phyloP scores from a whole-genome alignment of 164 flowering plant genomes.

The Warburgia ugandensis region DNA sequence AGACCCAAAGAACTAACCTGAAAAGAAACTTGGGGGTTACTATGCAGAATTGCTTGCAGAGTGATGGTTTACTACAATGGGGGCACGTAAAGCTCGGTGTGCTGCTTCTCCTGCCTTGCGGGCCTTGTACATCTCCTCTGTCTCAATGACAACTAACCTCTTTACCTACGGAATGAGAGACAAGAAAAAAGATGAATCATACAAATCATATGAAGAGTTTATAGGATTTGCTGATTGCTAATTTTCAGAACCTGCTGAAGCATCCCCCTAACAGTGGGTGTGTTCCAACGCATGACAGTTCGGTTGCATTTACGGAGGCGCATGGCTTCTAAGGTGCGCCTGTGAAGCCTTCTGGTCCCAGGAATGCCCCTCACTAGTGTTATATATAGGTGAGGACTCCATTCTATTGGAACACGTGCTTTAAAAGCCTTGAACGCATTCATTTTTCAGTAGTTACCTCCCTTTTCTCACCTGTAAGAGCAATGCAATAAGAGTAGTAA shows the following conservation, averaged over 20 bases:
- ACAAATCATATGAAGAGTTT: not conserved
- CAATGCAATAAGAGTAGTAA: too few relatives aligned
- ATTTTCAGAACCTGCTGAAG: conserved; percentile 60
- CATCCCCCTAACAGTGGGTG: conserved; percentile 92
- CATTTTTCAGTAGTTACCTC: too few relatives aligned
- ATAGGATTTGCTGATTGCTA: not conserved
- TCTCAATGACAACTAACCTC: conserved; percentile 81
- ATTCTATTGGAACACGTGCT: conserved; percentile 65
- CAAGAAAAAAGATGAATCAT: not conserved
- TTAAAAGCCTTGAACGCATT: conserved; percentile 83
- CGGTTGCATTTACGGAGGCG: conserved; percentile 73
- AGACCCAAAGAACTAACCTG: conserved; percentile 13
- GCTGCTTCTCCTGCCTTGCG: conserved; percentile 50
- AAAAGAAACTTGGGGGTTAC: conserved; percentile 3
- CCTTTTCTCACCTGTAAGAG: too few relatives aligned
- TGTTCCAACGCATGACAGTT: conserved; percentile 80
- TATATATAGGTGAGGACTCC: conserved; percentile 74
- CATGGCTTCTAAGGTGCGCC: conserved; percentile 78
- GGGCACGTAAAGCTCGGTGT: conserved; percentile 73
- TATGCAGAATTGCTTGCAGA: conserved; percentile 33
- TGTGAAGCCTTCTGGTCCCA: conserved; percentile 75
- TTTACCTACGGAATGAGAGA: conserved; percentile 47
- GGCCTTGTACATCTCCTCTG: conserved; percentile 86
- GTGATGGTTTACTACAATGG: conserved; percentile 56
- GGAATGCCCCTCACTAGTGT: conserved; percentile 87